These are phyloP conservation scores for Berberis vulgaris DNA, from an alignment of 164 flowering plant genomes.

Conservation along the genomic window DNA sequence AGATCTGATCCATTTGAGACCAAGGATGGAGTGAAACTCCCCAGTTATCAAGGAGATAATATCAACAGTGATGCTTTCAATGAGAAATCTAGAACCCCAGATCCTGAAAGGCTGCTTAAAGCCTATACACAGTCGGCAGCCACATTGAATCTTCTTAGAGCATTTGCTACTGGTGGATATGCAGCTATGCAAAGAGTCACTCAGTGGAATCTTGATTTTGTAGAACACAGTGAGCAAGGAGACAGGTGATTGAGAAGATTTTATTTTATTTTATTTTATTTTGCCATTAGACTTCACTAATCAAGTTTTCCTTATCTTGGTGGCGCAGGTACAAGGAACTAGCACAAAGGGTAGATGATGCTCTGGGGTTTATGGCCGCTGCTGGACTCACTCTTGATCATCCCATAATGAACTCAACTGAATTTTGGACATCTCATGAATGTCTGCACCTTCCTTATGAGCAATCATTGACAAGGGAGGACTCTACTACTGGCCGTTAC, in stretches of 20 bases:
- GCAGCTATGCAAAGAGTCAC: slow-evolving; percentile 95
- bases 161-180: slow-evolving; percentile 93
- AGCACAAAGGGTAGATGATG: slow-evolving; percentile 87
- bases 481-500: slow-evolving; percentile 80
- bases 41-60: slow-evolving; percentile 1
- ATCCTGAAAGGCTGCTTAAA: slow-evolving; percentile 35
- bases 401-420: slow-evolving; percentile 82
- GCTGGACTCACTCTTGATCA: slow-evolving; percentile 85
- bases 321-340: slow-evolving; percentile 72
- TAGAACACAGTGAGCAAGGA: slow-evolving; percentile 87
- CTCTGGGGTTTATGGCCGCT: slow-evolving; percentile 88
- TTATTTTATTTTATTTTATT: background rate
- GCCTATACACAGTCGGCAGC: slow-evolving; percentile 62
- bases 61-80: slow-evolving; percentile 25
- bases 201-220: slow-evolving; percentile 89
- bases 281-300: background rate
- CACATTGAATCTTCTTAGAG: slow-evolving; percentile 74
- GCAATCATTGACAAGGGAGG: slow-evolving; percentile 76
- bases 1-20: background rate
- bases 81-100: slow-evolving; percentile 63
- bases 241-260: slow-evolving; percentile 39
- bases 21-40: background rate
- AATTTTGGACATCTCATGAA: slow-evolving; percentile 95
- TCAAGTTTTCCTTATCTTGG: background rate
- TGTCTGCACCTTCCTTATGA: slow-evolving; percentile 88